Evolutionary conservation across 2,329 filamentous ascomycete genomes (phyloP), one percentile per base, ranked within the genome.

Genomic region (Botrytis paeoniae): DNA sequence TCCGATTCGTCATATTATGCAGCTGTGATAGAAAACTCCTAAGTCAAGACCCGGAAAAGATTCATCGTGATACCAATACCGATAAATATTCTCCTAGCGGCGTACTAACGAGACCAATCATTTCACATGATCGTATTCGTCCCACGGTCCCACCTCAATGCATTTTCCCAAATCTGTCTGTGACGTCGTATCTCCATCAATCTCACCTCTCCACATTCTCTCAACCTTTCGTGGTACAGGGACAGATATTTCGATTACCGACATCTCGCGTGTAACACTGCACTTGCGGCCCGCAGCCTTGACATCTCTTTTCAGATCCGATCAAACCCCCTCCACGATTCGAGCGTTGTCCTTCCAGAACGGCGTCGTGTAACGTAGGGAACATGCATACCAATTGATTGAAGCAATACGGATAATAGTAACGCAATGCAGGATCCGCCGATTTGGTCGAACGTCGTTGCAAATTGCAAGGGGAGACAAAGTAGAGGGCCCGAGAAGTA

Each of bases 101-200:
- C 48, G 29, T 41, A 66, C 45, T n/a, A 22, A 59, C 29, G 16
- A 43, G 41, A 60, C 41, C 70, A 71, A 66, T 71, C 61, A 59
- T 39, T 72, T 72, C 70, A 72, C 70, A 72, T 72, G 70, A 72
- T 59, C 63, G 16, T 68, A 68, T 45, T 57, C 39, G 70, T 72
- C 70, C 70, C 70, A 72, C 70, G 37, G 70, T 72, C 32, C 64
- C 41, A 68, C 70, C 64, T 39, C 37, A 48, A 18, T 37, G 54
- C 48, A 32, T 64, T 37, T 37, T 20, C 25, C 54, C 63, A 59
- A 43, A 37, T 45, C 32, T 60, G 45, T 43, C 64, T 22, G 62
- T 69, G 70, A 61, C 62, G 51, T 71, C 25, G 32, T 18, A 59
- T 72, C 51, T 39, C 35, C 20, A 51, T 54, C 48, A 32, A 57